phyloP scores from a whole-genome alignment of 129 eudicot genomes.

The Apium graveolens region DNA sequence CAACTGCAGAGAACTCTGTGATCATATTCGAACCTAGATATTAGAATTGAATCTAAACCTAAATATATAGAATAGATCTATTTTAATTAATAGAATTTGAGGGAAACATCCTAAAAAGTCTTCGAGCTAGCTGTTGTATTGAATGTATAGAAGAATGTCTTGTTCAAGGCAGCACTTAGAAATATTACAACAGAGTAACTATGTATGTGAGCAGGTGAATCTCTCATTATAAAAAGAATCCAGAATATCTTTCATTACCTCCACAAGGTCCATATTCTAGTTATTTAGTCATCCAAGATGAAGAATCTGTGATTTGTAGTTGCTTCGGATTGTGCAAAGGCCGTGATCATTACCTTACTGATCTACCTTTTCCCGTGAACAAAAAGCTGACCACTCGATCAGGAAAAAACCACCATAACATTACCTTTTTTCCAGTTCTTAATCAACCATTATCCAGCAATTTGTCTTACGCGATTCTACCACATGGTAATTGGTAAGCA shows the following conservation, averaged over 20 bases:
- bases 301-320: slow-evolving; percentile 25
- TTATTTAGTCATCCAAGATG: slow-evolving; percentile 37
- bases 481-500: slow-evolving; percentile 47
- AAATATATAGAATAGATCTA: too few relatives aligned
- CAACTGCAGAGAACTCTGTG: too few relatives aligned
- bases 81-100: too few relatives aligned
- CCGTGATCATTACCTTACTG: background rate
- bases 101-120: too few relatives aligned
- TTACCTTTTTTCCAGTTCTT: slow-evolving; percentile 54
- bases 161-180: background rate
- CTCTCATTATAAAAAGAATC: slow-evolving; percentile 19
- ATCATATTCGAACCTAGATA: too few relatives aligned
- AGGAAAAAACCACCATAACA: slow-evolving; percentile 12
- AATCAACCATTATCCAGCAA: slow-evolving; percentile 58
- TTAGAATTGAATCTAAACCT: too few relatives aligned
- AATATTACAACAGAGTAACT: slow-evolving; percentile 18
- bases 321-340: slow-evolving; percentile 34
- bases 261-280: slow-evolving; percentile 54
- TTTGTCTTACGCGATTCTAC: slow-evolving; percentile 47
- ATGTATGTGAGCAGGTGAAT: slow-evolving; percentile 43
- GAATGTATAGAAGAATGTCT: too few relatives aligned
- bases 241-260: slow-evolving; percentile 11
- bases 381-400: slow-evolving; percentile 31
- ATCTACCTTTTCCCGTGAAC: slow-evolving; percentile 42
- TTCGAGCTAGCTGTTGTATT: too few relatives aligned